phyloP scores from a whole-genome alignment of 1,139 yeast genomes.

The Nadsonia commutata region DNA sequence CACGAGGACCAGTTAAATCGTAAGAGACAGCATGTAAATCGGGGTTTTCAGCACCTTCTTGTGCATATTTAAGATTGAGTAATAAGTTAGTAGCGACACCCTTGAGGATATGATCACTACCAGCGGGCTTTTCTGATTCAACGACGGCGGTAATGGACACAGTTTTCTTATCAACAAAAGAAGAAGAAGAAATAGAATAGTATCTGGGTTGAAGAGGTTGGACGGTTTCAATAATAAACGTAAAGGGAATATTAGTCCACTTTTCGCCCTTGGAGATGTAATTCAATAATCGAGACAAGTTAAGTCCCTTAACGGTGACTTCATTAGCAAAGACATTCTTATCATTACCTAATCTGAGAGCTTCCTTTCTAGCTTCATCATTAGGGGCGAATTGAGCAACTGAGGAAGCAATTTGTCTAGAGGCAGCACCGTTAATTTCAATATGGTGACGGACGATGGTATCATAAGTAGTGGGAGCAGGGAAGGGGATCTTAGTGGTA shows the following conservation, averaged over 20 bases:
- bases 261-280: conserved; percentile 43
- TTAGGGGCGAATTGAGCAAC: conserved; percentile 74
- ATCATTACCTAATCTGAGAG: conserved; percentile 46
- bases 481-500: conserved; percentile 66
- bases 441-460: conserved; percentile 75
- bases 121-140: conserved; percentile 41
- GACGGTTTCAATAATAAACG: conserved; percentile 65
- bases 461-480: conserved; percentile 81
- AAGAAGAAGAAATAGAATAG: conserved; percentile 90
- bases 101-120: conserved; percentile 36
- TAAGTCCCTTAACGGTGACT: conserved; percentile 46
- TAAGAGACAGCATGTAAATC: conserved; percentile 36
- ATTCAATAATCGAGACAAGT: conserved; percentile 64
- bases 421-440: conserved; percentile 86
- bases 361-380: conserved; percentile 38
- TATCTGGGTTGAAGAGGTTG: conserved; percentile 86
- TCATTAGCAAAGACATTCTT: conserved; percentile 52
- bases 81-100: conserved; percentile 91
- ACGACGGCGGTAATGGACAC: conserved; percentile 80
- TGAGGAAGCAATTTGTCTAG: conserved; percentile 73
- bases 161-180: conserved; percentile 57
- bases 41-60: conserved; percentile 30
- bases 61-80: conserved; percentile 52
- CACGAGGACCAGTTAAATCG: conserved; percentile 72
- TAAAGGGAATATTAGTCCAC: conserved; percentile 74